Conservation (phyloP, 257 asterid species). For the Solanum phureja region DNA sequence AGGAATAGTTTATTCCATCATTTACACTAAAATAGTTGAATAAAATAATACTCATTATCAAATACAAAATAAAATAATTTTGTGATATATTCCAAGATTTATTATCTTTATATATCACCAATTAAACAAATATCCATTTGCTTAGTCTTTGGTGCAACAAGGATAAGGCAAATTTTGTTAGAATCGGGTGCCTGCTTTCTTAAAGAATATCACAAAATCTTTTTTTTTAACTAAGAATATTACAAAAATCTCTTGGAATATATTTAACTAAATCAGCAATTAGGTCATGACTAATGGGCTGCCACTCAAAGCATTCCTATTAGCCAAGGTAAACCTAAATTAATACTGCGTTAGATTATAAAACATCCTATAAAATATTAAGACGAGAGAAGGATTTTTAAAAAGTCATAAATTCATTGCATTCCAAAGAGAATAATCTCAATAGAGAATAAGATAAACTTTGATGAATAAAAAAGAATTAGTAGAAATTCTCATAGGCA, state of each 20-base stretch:
- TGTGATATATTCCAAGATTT: neutral
- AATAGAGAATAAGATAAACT: too few relatives aligned
- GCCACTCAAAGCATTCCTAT: neutral
- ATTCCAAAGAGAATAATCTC: too few relatives aligned
- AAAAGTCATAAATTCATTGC: neutral
- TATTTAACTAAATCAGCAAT: neutral
- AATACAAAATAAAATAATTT: too few relatives aligned
- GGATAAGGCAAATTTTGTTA: neutral
- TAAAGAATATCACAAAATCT: neutral
- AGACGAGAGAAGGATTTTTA: neutral
- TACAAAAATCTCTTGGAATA: neutral
- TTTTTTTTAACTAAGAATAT: neutral
- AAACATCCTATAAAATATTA: neutral
- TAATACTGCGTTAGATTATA: too few relatives aligned
- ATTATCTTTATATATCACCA: too few relatives aligned
- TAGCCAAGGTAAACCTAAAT: too few relatives aligned
- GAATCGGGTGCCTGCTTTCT: neutral
- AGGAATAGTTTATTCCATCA: accelerated
- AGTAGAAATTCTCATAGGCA: too few relatives aligned
- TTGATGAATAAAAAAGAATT: too few relatives aligned
- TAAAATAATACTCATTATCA: too few relatives aligned
- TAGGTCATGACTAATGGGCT: neutral
- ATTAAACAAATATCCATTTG: too few relatives aligned
- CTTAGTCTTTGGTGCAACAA: neutral
- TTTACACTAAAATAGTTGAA: too few relatives aligned